These are phyloP conservation scores for Rubia tinctorum DNA, from an alignment of 305 asterid genomes.

Conservation along the genomic window DNA sequence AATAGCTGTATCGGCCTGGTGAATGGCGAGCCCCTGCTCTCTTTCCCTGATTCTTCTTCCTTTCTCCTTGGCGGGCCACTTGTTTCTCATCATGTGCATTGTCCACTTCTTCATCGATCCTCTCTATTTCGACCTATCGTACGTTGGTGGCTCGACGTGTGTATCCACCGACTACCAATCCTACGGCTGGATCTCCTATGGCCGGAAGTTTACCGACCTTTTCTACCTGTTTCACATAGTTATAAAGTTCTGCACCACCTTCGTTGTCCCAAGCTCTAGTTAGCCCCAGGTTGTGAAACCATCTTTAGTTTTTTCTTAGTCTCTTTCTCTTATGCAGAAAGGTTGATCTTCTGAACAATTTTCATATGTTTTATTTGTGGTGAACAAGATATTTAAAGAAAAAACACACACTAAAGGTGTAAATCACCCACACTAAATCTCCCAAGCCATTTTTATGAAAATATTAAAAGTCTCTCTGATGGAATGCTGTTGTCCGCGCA, in stretches of 20 bases:
- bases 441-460: no score
- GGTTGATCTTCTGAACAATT: no score
- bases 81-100: slow-evolving; percentile 61
- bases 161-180: slow-evolving; percentile 55
- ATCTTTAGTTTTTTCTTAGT: no score
- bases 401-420: no score
- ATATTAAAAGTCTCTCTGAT: slow-evolving; percentile 21
- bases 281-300: no score
- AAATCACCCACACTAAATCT: no score
- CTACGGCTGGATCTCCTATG: slow-evolving; percentile 48
- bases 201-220: slow-evolving; percentile 53
- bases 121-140: slow-evolving; percentile 73
- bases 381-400: no score
- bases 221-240: slow-evolving; percentile 66
- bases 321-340: no score
- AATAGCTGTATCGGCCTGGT: no score
- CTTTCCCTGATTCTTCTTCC: no score
- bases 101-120: slow-evolving; percentile 87
- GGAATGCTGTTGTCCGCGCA: slow-evolving; percentile 51
- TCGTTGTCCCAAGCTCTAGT: slow-evolving; percentile 83
- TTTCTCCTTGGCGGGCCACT: slow-evolving; percentile 54
- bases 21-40: no score
- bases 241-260: slow-evolving; percentile 90
- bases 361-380: no score
- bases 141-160: slow-evolving; percentile 53